These are phyloP conservation scores for Oenanthe sinensis DNA, from an alignment of 129 eudicot genomes.

Conservation along the genomic window DNA sequence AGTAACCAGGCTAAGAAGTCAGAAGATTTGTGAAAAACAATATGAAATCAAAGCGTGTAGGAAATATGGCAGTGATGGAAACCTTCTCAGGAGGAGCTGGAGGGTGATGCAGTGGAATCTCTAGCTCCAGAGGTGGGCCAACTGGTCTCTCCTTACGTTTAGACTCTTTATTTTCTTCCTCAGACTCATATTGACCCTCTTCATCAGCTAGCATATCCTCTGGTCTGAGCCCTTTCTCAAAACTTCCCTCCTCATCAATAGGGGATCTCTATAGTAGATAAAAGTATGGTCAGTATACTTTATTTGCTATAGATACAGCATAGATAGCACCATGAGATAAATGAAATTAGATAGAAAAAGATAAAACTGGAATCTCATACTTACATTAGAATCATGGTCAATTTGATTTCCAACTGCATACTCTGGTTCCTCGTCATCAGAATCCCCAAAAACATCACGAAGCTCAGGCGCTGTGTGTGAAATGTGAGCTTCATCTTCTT, in stretches of 20 bases:
- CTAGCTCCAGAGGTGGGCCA: constrained; percentile 95
- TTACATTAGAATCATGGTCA: constrained; percentile 65
- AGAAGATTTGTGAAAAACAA: not conserved
- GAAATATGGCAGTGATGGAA: constrained; percentile 5
- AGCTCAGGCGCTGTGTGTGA: constrained; percentile 71
- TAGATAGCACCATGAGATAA: not conserved
- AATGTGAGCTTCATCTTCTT: constrained; percentile 67
- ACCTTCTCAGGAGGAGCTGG: constrained; percentile 79
- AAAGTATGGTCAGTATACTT: constrained; percentile 7
- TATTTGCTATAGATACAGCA: constrained; percentile 4
- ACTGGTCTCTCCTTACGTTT: constrained; percentile 81
- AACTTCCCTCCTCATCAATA: constrained; percentile 68
- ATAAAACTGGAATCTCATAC: constrained; percentile 15
- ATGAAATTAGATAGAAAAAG: not conserved
- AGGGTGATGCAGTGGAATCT: constrained; percentile 83
- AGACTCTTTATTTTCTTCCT: constrained; percentile 57
- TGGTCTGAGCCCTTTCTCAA: constrained; percentile 66
- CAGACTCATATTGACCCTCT: constrained; percentile 80
- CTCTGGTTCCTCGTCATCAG: constrained; percentile 88
- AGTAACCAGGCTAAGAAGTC: not conserved
- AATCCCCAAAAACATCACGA: constrained; percentile 96
- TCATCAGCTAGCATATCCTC: constrained; percentile 95
- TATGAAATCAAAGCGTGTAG: not conserved
- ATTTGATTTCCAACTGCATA: constrained; percentile 54
- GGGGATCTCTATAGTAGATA: constrained; percentile 59